Base-by-base conservation (phyloP, 1,139 yeast species). In the Magnusiomyces suaveolens region DNA sequence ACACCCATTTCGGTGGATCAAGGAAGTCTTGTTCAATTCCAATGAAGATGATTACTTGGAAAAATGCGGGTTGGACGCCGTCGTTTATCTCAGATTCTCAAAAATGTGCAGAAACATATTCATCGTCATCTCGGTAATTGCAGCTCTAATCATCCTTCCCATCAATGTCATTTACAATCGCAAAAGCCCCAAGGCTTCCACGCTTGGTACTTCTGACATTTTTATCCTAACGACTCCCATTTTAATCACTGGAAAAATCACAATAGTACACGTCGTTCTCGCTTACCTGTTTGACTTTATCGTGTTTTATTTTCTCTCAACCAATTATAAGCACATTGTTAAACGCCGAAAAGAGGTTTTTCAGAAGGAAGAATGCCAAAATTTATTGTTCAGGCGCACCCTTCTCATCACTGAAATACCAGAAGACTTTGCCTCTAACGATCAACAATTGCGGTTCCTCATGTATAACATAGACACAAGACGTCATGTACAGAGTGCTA, bases 211-310 rank as follows among this genome's bases (percentile, higher is more conserved):
- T 16, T 53, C 63, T 12, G 73, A 70, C 52, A 69, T 70, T 1
- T 68, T 71, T 52, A 58, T 69, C n/a, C 59, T 70, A 21, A 66
- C 69, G 66, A 71, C 74, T 4, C 75, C 75, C 0, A 62, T 69
- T 0, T 60, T 69, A 32, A 60, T 72, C 8, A 56, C 60, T 2
- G 72, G 72, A 2, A 52, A 48, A 10, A 68, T 72, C 25, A 60
- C 72, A 56, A 57, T 63, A 1, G 67, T 72, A 23, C 75, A 72
- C 52, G 68, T 70, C 3, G 68, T 63, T 21, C 59, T 71, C 25
- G 70, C 70, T 3, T 72, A 70, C 62, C 57, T 62, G 24, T 60
- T 66, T 46, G 64, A 65, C 38, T 46, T 55, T 38, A 56, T 67
- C 1, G 67, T 71, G 14, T 54, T 68, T 48, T 52, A 53, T 32